Evolutionary conservation across 2,329 filamentous ascomycete genomes (phyloP), one percentile per base, ranked within the genome.

Genomic region (Niveomyces coronatus): DNA sequence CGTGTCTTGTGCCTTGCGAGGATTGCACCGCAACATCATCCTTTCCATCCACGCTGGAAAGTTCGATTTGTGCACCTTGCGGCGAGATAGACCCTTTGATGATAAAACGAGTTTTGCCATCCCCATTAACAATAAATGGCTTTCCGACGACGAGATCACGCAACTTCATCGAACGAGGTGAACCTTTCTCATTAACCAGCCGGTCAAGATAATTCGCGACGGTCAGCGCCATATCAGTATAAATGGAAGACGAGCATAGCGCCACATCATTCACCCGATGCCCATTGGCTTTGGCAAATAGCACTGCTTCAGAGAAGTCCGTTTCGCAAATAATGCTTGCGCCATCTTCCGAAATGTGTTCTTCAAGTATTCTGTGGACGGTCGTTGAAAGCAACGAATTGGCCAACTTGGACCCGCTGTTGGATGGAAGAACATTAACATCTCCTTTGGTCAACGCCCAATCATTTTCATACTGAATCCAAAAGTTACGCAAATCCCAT

Each of bases 401-500:
- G n/a, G n/a, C n/a, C n/a, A n/a, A n/a, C n/a, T n/a, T n/a, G n/a
- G n/a, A n/a, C n/a, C n/a, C n/a, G n/a, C n/a, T n/a, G n/a, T n/a
- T 27, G 14, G 26, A 35, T 28, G 22, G 33, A 9, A 35, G 20
- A 17, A 5, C 14, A 18, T 26, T 34, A 15, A 10, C 26, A 9
- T 6, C 4, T 24, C 35, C 77, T 65, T 85, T 86, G 47, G 69
- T 75, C 20, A 85, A 62, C 16, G 68, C 71, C 77, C 78, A 85
- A 56, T 85, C 76, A 45, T 82, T 79, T 43, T 68, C 56, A 51
- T 74, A 75, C 45, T 68, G 62, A 22, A 74, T 63, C 71, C 71
- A 76, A 55, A 85, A 85, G 46, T 72, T 77, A 66, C 83, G 83
- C 50, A 74, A 64, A 49, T 86, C 77, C 57, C 80, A 87, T 0